phyloP scores from a whole-genome alignment of 140 eudicot genomes.

The Cichorium intybus region DNA sequence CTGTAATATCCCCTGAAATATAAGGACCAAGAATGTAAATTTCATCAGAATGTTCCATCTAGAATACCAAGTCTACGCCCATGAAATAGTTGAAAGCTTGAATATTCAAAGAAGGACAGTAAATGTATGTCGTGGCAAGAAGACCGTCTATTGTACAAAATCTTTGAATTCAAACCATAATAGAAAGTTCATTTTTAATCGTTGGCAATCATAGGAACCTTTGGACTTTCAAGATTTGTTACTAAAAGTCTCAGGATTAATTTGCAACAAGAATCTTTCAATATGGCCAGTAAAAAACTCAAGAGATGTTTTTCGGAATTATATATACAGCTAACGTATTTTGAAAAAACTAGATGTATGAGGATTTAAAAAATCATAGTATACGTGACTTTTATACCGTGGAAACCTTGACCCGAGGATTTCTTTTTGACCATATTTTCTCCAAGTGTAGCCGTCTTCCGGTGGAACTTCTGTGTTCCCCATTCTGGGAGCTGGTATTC shows the following conservation, averaged over 20 bases:
- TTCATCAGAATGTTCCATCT: background rate
- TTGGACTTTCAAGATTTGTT: conserved; percentile 24
- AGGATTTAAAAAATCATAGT: background rate
- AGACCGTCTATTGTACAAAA: conserved; percentile 26
- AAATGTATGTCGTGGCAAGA: conserved; percentile 29
- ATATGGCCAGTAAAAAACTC: background rate
- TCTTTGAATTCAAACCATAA: conserved; percentile 37
- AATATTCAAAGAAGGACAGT: conserved; percentile 26
- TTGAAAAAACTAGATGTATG: background rate
- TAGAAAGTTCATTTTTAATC: conserved; percentile 22
- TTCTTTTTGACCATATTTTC: conserved; percentile 95
- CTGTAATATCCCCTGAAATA: conserved; percentile 65
- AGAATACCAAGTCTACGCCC: conserved; percentile 23
- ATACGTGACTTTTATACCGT: conserved; percentile 41
- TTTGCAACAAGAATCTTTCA: conserved; percentile 23
- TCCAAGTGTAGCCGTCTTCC: conserved; percentile 92
- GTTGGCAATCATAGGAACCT: conserved; percentile 23
- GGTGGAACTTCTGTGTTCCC: conserved; percentile 92
- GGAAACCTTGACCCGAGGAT: conserved; percentile 75
- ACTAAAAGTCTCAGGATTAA: background rate
- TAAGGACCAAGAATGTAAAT: conserved; percentile 3
- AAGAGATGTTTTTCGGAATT: background rate
- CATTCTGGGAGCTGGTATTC: conserved; percentile 69
- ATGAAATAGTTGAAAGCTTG: conserved; percentile 28
- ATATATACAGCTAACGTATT: no score